A percentile compares a stretch with the other conserved stretches of the same genome.
Evolutionary conservation across 352 stramenopile species (phyloP).

Genomic region (Phytophthora citricola): DNA sequence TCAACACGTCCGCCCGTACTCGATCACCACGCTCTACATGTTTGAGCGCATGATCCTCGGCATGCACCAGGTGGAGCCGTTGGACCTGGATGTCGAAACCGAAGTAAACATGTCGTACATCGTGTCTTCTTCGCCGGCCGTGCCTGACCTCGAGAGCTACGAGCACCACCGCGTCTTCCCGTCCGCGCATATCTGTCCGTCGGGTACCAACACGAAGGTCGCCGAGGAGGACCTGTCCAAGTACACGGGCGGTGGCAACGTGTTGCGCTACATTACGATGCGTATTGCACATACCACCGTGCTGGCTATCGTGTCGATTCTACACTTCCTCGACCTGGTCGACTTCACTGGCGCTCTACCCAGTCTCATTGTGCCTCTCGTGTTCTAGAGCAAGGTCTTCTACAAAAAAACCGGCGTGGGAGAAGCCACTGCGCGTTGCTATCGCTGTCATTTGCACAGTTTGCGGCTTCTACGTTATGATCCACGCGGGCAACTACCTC

Average conservation of each 20-base stretch:
- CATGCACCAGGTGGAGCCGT: constrained; percentile 26
- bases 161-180: background rate
- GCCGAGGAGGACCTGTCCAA: constrained; percentile 42
- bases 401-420: too few species aligned
- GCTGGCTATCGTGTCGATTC: constrained; percentile 43
- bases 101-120: constrained; percentile 46
- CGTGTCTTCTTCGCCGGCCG: constrained; percentile 24
- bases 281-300: constrained; percentile 44
- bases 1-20: constrained; percentile 25
- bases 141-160: constrained; percentile 36
- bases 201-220: constrained; percentile 21
- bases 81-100: background rate
- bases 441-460: too few species aligned
- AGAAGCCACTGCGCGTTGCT: too few species aligned
- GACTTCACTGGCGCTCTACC: constrained; percentile 48
- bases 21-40: constrained; percentile 29
- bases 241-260: constrained; percentile 43
- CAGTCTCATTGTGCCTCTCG: too few species aligned
- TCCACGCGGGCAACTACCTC: too few species aligned
- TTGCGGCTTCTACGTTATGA: too few species aligned
- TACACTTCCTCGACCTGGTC: constrained; percentile 52
- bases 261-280: constrained; percentile 41
- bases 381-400: too few species aligned
- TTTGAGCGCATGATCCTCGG: constrained; percentile 32
- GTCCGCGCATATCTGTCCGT: constrained; percentile 4